phyloP scores from a whole-genome alignment of 179 eudicot species.

The Dionaea muscipula region DNA sequence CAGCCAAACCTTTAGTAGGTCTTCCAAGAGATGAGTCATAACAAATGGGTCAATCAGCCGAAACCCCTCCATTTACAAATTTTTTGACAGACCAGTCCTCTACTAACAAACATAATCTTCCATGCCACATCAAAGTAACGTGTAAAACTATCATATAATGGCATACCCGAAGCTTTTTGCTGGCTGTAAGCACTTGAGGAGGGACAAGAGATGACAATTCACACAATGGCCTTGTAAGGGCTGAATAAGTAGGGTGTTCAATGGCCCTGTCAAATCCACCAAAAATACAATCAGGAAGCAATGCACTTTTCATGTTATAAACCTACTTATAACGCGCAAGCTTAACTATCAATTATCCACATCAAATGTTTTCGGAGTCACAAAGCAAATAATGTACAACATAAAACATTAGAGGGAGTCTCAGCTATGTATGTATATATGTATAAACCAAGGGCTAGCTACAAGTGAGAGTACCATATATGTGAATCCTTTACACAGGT shows the following conservation, averaged over 20 bases:
- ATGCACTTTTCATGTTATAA: not conserved
- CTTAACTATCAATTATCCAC: not conserved
- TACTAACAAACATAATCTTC: not conserved
- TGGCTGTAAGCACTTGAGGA: conserved; percentile 73
- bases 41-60: too few relatives aligned
- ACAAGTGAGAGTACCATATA: conserved; percentile 49
- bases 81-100: too few relatives aligned
- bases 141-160: not conserved
- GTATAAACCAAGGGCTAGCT: conserved; percentile 1
- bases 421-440: not conserved
- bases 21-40: too few relatives aligned
- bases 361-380: not conserved
- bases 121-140: not conserved
- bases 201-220: conserved; percentile 89
- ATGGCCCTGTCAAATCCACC: conserved; percentile 59
- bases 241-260: conserved; percentile 91
- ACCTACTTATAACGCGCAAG: not conserved
- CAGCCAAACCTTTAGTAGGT: too few relatives aligned
- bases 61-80: too few relatives aligned
- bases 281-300: not conserved
- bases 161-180: conserved; percentile 86
- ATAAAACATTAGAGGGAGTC: not conserved
- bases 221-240: conserved; percentile 90
- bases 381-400: not conserved
- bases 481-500: conserved; percentile 98